Conservation (phyloP, 2,329 filamentous ascomycete species). For the Fusarium chlamydosporum region DNA sequence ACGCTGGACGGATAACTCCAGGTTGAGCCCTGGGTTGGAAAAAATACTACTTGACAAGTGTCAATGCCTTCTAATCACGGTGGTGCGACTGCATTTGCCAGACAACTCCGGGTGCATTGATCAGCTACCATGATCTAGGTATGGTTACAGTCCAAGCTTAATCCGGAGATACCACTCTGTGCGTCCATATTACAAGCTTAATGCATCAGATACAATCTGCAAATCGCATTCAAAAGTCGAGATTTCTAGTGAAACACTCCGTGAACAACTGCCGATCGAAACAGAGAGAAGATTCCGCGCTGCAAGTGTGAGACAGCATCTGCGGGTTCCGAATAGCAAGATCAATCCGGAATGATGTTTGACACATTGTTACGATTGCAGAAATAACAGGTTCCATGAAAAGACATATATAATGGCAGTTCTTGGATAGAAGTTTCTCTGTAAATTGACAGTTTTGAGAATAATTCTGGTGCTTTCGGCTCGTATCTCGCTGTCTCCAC, state of each 20-base stretch:
- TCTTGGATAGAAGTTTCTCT: background rate
- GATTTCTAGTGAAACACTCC: background rate
- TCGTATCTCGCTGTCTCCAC: slow-evolving; percentile 31
- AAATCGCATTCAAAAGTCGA: background rate
- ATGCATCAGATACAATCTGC: slow-evolving; percentile 58
- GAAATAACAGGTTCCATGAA: too few relatives aligned
- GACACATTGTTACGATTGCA: background rate
- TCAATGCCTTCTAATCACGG: slow-evolving; percentile 26
- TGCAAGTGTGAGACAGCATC: background rate
- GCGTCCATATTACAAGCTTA: slow-evolving; percentile 61
- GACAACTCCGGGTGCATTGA: slow-evolving; percentile 3
- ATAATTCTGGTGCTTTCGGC: slow-evolving; percentile 8
- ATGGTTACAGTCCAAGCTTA: slow-evolving; percentile 53
- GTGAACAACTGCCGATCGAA: too few relatives aligned
- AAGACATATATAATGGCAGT: background rate
- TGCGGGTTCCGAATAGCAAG: background rate
- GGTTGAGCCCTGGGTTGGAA: slow-evolving; percentile 45
- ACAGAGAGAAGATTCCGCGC: background rate
- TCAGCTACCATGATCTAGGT: slow-evolving; percentile 10
- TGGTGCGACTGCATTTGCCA: slow-evolving; percentile 28
- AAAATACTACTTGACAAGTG: slow-evolving; percentile 48
- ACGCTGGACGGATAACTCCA: slow-evolving; percentile 18
- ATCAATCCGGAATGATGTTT: background rate
- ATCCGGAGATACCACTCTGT: slow-evolving; percentile 43
- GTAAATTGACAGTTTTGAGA: slow-evolving; percentile 4